Percentiles rank a stretch among this genome's conserved stretches.
These are phyloP conservation scores for Naganishia sp. DNA, from an alignment of 1,284 basidiomycete species.

Conservation along the genomic window DNA sequence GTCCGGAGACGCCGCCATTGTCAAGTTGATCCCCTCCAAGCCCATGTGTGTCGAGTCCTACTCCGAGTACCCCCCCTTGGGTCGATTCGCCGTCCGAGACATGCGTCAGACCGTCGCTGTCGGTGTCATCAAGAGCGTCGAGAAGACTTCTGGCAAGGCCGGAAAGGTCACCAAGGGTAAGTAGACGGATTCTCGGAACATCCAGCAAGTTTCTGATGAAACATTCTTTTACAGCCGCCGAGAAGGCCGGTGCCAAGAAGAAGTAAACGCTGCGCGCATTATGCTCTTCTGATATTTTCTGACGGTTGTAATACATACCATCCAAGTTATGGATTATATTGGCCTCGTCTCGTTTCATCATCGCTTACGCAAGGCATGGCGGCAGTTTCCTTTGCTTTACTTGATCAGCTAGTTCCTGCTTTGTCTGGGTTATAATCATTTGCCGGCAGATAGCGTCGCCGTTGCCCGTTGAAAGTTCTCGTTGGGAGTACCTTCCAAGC, in stretches of 20 bases:
- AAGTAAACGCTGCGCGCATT: conserved; percentile 63
- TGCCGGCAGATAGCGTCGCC: too few relatives aligned
- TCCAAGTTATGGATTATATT: too few relatives aligned
- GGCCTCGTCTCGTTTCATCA: too few relatives aligned
- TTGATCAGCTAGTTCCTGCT: too few relatives aligned
- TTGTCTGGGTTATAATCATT: too few relatives aligned
- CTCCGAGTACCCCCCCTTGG: conserved; percentile 97
- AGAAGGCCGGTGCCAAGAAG: conserved; percentile 88
- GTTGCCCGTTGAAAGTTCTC: too few relatives aligned
- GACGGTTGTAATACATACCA: too few relatives aligned
- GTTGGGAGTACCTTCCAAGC: too few relatives aligned
- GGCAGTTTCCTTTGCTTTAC: too few relatives aligned
- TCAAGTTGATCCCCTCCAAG: conserved; percentile 82
- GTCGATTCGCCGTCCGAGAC: conserved; percentile 83
- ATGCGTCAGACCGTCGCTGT: conserved; percentile 98
- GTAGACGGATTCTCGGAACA: not conserved
- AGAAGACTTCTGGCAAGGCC: conserved; percentile 77
- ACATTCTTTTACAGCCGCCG: conserved; percentile 63
- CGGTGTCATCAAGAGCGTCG: conserved; percentile 94
- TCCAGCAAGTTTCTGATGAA: not conserved
- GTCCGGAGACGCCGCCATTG: conserved; percentile 79
- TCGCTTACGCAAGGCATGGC: too few relatives aligned
- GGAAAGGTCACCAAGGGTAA: conserved; percentile 57
- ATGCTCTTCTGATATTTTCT: not conserved
- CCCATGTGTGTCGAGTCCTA: conserved; percentile 86